Base-by-base conservation (phyloP, 768 basidiomycete genomes). In the Tulasnella sp. region DNA sequence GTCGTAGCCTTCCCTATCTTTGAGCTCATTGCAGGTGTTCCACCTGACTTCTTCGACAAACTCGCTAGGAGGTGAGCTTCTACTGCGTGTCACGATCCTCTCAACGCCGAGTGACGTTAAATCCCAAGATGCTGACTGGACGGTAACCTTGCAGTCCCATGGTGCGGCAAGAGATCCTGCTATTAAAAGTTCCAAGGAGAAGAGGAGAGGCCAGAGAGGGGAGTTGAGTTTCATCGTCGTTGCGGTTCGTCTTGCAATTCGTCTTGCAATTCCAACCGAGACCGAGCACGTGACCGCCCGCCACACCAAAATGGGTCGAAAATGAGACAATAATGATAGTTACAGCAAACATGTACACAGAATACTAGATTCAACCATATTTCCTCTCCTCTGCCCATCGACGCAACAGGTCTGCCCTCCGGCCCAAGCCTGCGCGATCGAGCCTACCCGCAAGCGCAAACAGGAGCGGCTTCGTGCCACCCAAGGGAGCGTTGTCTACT, bases 1-100 rank as follows among this genome's bases (percentile, higher is more conserved):
- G 37, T 85, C 79, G 25, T 90, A 83, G 40, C 80, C 86, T 38
- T 87, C 86, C 78, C 85, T 80, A 34, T 72, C 78, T 68, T 85
- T 81, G 75, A 94, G 81, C 74, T 91, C 89, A 19, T 82, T 85
- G 80, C 93, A 95, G 49, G 94, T 80, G 81, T 93, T 84, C 80
- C 94, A 91, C 77, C 85, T 84, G 14, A 93, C 82, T 19, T 85
- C 84, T 78, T 93, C 90, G 9, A 86, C 76, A 80, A 86, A 89
- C 14, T 80, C 84, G n/a, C 86, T 90, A 37, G 93, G 93, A 4
- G 91, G 92, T 38, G 87, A 85, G 11, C 86, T 82, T 67, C 89
- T 86, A 71, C 85, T 88, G 69, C 87, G 86, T 75, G 82, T 85
- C 71, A 88, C 81, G 17, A 83, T 83, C 75, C 88, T 86, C 79